Percentiles rank a stretch among this genome's conserved stretches.
These are phyloP conservation scores for Myochromella boudieri DNA, from an alignment of 768 basidiomycete species.

Conservation along the genomic window DNA sequence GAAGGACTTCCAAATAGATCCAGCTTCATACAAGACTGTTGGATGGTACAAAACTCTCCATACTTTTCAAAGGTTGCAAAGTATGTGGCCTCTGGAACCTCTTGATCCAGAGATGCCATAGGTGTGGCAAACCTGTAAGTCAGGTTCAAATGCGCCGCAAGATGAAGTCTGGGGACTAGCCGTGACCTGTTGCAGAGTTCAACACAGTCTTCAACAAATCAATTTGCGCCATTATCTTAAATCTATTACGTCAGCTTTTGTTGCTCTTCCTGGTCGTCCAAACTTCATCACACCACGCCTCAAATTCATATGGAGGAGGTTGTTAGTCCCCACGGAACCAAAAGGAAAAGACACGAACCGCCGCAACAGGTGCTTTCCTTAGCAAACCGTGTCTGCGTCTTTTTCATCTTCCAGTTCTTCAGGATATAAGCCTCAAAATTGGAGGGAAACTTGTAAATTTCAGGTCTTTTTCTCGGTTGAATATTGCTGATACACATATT, in stretches of 20 bases:
- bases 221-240: too few relatives aligned
- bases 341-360: conserved; percentile 43
- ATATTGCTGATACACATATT: conserved; percentile 2
- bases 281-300: too few relatives aligned
- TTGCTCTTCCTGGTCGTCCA: too few relatives aligned
- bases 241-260: too few relatives aligned
- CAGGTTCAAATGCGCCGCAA: too few relatives aligned
- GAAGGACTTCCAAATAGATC: conserved; percentile 45
- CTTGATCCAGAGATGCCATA: conserved; percentile 27
- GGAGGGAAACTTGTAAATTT: conserved; percentile 56
- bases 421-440: conserved; percentile 43
- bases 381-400: neutral
- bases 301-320: conserved; percentile 13
- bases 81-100: conserved; percentile 40
- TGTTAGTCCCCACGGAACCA: conserved; percentile 26
- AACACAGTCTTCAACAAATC: too few relatives aligned
- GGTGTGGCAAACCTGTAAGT: neutral
- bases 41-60: conserved; percentile 55
- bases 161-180: too few relatives aligned
- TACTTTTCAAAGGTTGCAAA: conserved; percentile 62
- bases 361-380: conserved; percentile 29
- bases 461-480: neutral
- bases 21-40: conserved; percentile 48
- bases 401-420: conserved; percentile 20
- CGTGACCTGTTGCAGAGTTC: too few relatives aligned